These are phyloP conservation scores for Aspergillus hiratsukae DNA, from an alignment of 2,329 filamentous ascomycete species.

Conservation along the genomic window DNA sequence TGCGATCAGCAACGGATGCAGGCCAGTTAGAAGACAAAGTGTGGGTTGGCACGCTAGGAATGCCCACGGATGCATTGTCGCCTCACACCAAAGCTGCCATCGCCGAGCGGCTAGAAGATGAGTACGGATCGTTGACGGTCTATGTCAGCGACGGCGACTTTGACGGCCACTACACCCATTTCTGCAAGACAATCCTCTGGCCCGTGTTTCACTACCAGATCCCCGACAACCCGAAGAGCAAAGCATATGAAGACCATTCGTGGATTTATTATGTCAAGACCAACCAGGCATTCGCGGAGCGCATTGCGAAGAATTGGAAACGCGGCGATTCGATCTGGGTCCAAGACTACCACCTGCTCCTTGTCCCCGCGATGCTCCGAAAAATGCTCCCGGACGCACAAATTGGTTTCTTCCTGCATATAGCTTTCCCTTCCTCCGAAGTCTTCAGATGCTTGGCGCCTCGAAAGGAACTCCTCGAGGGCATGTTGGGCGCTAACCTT, in stretches of 20 bases:
- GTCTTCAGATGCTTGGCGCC: conserved; percentile 89
- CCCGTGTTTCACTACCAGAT: conserved; percentile 98
- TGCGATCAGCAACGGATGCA: conserved; percentile 69
- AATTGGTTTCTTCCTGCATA: conserved; percentile 94
- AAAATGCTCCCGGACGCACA: conserved; percentile 82
- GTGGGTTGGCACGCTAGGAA: conserved; percentile 91
- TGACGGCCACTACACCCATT: conserved; percentile 90
- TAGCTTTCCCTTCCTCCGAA: conserved; percentile 92
- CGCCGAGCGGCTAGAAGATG: conserved; percentile 71
- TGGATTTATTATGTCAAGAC: conserved; percentile 92
- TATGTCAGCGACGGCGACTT: conserved; percentile 89
- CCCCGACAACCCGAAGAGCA: conserved; percentile 95
- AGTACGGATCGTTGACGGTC: conserved; percentile 77
- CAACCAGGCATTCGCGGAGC: conserved; percentile 89
- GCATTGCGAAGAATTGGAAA: conserved; percentile 88
- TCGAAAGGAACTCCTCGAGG: conserved; percentile 80
- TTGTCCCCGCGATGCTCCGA: conserved; percentile 85
- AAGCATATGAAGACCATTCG: conserved; percentile 94
- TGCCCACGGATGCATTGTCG: conserved; percentile 83
- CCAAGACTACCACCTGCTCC: conserved; percentile 88
- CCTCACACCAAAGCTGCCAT: conserved; percentile 76
- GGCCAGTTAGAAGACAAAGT: conserved; percentile 68
- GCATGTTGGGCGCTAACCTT: conserved; percentile 87
- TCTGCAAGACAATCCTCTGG: conserved; percentile 97
- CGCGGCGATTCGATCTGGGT: conserved; percentile 90